Base-by-base conservation (phyloP, 805 yeast genomes). In the Diddensiella santjacobensis region DNA sequence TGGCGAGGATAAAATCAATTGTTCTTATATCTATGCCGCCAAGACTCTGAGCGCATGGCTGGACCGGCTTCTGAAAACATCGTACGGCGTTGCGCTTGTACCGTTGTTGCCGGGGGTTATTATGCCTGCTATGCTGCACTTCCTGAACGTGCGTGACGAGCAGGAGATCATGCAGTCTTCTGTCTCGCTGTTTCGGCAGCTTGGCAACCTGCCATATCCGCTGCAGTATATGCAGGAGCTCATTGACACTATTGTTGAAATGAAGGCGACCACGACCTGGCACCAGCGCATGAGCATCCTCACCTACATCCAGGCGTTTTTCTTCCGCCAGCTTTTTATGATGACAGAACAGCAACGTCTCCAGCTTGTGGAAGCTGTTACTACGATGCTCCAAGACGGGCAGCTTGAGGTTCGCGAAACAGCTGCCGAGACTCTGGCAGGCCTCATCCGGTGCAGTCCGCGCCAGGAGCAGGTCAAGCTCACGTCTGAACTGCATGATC, bases 371-470 rank as follows among this genome's bases (percentile, higher is more conserved):
- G 67, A 70, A 1, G 71, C 78, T 44, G 77, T 84, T 2, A 70
- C 73, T 29, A 63, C 70, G 2, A 68, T 84, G 55, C 66, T 87
- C 47, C 78, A 75, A 53, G 84, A 81, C 58, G 70, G 71, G 30
- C 85, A 82, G 52, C 75, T 84, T 17, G 91, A 87, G 49, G 86
- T 91, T 3, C 71, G 98, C 49, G 84, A 80, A 45, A 70, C 78
- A 4, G 87, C 93, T 1, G 79, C 93, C 0, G 69, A 71, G 1
- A 83, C 88, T 2, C 72, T 91, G n/a, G 79, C 95, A 0, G 87
- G 91, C 3, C 77, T 93, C 51, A 76, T 91, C 36, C 90, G 90
- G 71, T 54, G 79, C 75, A 41, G 80, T 72, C 51, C 74, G 62
- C 29, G 76, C 66, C 42, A 69, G 68, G 50, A 79, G 66, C 54